Evolutionary conservation across 2,329 filamentous ascomycete species (phyloP), one percentile per base, ranked within the genome.

Genomic region (Diaporthe aspalathi): DNA sequence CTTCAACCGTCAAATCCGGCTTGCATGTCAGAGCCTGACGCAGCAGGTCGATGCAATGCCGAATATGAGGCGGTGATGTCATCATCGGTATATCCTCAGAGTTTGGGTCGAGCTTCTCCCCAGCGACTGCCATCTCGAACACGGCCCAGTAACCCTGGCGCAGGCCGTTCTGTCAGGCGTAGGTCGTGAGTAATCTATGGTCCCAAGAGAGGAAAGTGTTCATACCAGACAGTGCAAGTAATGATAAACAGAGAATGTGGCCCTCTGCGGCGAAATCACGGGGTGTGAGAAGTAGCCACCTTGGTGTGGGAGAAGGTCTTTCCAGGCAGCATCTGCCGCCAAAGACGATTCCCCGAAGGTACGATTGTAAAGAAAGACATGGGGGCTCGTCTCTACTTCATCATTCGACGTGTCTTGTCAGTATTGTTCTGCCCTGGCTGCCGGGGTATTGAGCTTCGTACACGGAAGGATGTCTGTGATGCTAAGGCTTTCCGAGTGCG

Each of bases 211-310:
- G 16, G 17, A 22, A 5, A 5, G 27, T 2, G 5, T 35, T 3
- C 53, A n/a, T 38, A 56, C 53, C 53, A 56, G 16, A n/a, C 53
- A 56, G 29, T 56, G 53, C 16, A 56, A 11, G 27, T 20, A n/a
- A 38, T 56, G 53, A n/a, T 20, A 56, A n/a, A 56, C 53, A n/a
- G 53, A 56, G 16, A 56, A 56, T 20, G 53, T 56, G 2, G 53
- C 11, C 3, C 53, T 24, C 14, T 56, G 53, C 12, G 53, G 53
- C 27, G 53, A 17, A 16, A 56, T 56, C 5, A 35, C 27, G 24
- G 53, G 53, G 16, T 56, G 53, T 20, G 53, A 20, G 27, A 56
- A 56, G 53, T 56, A 56, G 3, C 53, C 53, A 7, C 11, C 29
- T 35, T 56, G 53, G 2, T 56, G 53, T n/a, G 53, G 53, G 53